A percentile compares a stretch with the other conserved stretches of the same genome.
Evolutionary conservation across 2,329 filamentous ascomycete genomes (phyloP).

Genomic region (Pseudocercospora macadamiae): DNA sequence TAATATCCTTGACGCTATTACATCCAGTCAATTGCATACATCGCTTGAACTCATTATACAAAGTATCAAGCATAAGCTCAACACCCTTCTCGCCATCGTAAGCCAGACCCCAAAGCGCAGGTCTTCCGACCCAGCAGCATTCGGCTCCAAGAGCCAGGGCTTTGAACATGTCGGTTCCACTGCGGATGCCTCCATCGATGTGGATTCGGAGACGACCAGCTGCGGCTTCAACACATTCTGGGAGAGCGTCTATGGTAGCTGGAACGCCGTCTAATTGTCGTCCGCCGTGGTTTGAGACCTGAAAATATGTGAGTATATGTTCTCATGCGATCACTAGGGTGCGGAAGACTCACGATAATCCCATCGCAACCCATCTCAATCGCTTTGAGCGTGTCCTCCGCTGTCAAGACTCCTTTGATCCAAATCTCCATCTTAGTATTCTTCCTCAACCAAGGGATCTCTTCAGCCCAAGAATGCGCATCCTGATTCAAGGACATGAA

Average conservation of each 20-base stretch:
- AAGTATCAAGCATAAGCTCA: conserved; percentile 47
- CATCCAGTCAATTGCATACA: conserved; percentile 45
- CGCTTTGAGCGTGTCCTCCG: conserved; percentile 48
- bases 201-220: conserved; percentile 59
- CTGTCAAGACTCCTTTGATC: conserved; percentile 47
- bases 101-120: conserved; percentile 55
- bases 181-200: conserved; percentile 63
- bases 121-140: conserved; percentile 53
- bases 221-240: conserved; percentile 44
- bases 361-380: conserved; percentile 47
- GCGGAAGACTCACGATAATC: conserved; percentile 42
- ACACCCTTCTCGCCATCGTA: conserved; percentile 44
- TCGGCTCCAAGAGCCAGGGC: conserved; percentile 57
- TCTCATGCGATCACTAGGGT: too few relatives aligned
- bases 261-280: conserved; percentile 61
- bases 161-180: conserved; percentile 61
- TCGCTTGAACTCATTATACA: conserved; percentile 41
- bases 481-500: conserved; percentile 37
- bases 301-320: background rate
- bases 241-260: conserved; percentile 54
- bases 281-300: conserved; percentile 55
- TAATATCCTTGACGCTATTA: conserved; percentile 40
- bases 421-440: conserved; percentile 55
- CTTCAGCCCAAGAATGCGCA: conserved; percentile 36
- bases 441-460: conserved; percentile 53